Conservation (phyloP, 2,329 filamentous ascomycete genomes). For the Ceratocystis smalleyi region DNA sequence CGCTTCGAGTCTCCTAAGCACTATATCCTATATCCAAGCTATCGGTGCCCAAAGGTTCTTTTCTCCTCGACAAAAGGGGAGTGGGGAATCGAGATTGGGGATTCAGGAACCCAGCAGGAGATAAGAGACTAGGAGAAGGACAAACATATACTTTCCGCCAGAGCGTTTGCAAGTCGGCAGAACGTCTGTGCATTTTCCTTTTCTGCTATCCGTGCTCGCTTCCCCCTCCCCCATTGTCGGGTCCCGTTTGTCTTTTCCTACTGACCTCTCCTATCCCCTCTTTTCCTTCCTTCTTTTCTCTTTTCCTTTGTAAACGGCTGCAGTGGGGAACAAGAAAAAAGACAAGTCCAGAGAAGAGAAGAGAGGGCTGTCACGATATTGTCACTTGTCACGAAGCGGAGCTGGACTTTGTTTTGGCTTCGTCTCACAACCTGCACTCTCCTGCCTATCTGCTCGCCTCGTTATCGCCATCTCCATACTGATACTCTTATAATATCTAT, state of each 20-base stretch:
- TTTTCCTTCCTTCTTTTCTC: neutral
- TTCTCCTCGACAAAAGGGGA: too few species aligned
- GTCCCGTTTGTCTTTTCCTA: neutral
- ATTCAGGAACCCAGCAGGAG: too few species aligned
- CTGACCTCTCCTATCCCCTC: neutral
- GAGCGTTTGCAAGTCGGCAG: neutral
- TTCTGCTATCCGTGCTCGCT: neutral
- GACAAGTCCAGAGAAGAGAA: neutral
- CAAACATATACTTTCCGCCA: neutral
- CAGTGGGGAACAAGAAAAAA: neutral
- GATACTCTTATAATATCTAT: neutral
- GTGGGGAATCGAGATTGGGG: too few species aligned
- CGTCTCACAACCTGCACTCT: neutral
- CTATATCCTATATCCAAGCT: too few species aligned
- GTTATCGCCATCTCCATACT: neutral
- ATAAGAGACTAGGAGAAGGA: neutral
- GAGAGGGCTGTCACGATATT: neutral
- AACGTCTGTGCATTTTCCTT: neutral
- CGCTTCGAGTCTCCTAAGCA: too few species aligned
- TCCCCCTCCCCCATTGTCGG: neutral
- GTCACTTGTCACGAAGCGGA: constrained; percentile 4
- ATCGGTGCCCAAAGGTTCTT: too few species aligned
- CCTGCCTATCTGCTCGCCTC: neutral
- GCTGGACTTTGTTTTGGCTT: neutral
- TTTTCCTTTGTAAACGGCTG: neutral